Conservation (phyloP, 2,329 filamentous ascomycete genomes). For the Penicillium rolfsii region DNA sequence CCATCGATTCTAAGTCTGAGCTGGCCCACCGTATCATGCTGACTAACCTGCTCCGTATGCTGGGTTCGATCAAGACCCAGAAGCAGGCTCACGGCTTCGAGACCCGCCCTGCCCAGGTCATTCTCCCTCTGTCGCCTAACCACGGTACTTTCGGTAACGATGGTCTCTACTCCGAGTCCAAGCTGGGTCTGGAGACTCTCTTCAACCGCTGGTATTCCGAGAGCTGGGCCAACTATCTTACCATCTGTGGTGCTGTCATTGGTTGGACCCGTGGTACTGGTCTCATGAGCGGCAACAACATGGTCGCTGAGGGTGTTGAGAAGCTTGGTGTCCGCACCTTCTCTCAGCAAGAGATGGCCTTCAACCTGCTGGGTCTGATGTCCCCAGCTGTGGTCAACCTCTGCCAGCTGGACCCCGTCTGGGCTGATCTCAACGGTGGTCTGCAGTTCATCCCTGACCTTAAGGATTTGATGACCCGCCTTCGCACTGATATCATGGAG, state of each 20-base stretch:
- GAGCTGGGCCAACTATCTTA: conserved; percentile 96
- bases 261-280: conserved; percentile 98
- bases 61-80: conserved; percentile 87
- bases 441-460: conserved; percentile 96
- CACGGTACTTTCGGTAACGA: conserved; percentile 98
- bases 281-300: conserved; percentile 96
- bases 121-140: conserved; percentile 93
- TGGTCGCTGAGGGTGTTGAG: conserved; percentile 95
- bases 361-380: conserved; percentile 97
- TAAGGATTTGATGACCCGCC: conserved; percentile 89
- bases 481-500: conserved; percentile 93
- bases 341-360: conserved; percentile 99
- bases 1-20: conserved; percentile 95
- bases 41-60: conserved; percentile 89
- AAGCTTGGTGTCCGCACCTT: conserved; percentile 96
- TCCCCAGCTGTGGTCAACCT: conserved; percentile 90
- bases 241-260: conserved; percentile 96
- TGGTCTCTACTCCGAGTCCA: conserved; percentile 97
- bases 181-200: conserved; percentile 92
- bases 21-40: conserved; percentile 98
- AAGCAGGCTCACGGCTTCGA: conserved; percentile 87
- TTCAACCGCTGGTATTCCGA: conserved; percentile 99
- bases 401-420: conserved; percentile 93
- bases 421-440: conserved; percentile 95
- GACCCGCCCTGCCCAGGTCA: conserved; percentile 94